phyloP scores from a whole-genome alignment of 2,329 filamentous ascomycete genomes.

The Pyrenophora teres region DNA sequence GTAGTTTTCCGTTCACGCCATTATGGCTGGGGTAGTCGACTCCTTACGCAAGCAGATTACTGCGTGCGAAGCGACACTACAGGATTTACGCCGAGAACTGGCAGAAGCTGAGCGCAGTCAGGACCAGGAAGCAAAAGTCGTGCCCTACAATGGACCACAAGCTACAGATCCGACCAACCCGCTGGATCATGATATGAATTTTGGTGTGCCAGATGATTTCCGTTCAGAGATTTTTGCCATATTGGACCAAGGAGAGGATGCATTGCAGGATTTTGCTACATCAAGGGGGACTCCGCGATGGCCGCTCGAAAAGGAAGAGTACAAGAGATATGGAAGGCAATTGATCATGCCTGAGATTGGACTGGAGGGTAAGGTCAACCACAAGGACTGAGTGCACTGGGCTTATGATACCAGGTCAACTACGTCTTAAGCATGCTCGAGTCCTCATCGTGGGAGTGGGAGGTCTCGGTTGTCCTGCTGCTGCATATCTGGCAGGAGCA shows the following conservation, averaged over 20 bases:
- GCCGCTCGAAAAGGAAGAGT: conserved; percentile 74
- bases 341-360: conserved; percentile 86
- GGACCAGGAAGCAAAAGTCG: conserved; percentile 26
- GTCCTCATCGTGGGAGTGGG: conserved; percentile 86
- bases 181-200: conserved; percentile 45
- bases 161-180: conserved; percentile 31
- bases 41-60: conserved; percentile 51
- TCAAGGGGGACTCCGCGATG: conserved; percentile 51
- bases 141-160: conserved; percentile 24
- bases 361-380: conserved; percentile 62
- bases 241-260: conserved; percentile 28
- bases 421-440: conserved; percentile 69
- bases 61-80: conserved; percentile 50
- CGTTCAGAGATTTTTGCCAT: conserved; percentile 50
- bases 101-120: conserved; percentile 49
- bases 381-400: neutral
- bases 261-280: conserved; percentile 3
- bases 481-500: conserved; percentile 88
- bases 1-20: conserved; percentile 4
- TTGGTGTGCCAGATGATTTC: conserved; percentile 51
- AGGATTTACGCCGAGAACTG: conserved; percentile 48
- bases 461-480: conserved; percentile 88
- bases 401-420: conserved; percentile 65
- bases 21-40: conserved; percentile 35
- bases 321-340: conserved; percentile 85